Percentiles rank a stretch among this genome's conserved stretches.
phyloP scores from a whole-genome alignment of 768 basidiomycete species.

The Hypholoma sublateritium region DNA sequence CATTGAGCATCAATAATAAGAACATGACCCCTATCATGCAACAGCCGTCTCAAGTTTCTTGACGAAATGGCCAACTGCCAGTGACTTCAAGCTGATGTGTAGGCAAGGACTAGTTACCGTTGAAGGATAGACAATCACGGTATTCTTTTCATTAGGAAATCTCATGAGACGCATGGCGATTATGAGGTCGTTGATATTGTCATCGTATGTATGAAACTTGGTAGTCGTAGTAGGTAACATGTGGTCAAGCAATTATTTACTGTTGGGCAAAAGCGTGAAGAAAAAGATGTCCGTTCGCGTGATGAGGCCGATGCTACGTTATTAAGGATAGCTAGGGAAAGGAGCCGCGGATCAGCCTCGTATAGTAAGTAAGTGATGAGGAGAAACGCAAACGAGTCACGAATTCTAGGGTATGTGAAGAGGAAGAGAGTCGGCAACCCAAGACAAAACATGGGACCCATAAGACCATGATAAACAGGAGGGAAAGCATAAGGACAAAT shows the following conservation, averaged over 20 bases:
- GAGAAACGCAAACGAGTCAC: not conserved
- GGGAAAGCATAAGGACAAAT: conserved; percentile 7
- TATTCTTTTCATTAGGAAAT: no score
- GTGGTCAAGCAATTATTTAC: not conserved
- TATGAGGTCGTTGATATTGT: conserved; percentile 1
- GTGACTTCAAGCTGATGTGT: no score
- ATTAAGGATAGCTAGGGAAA: not conserved
- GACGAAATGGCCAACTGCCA: no score
- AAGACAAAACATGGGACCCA: not conserved
- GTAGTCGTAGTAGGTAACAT: no score
- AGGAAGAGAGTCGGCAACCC: not conserved
- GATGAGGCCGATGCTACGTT: not conserved
- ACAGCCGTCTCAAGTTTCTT: no score
- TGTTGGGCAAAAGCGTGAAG: not conserved
- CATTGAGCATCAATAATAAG: not conserved
- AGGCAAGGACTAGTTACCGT: no score
- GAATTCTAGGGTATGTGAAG: conserved; percentile 16
- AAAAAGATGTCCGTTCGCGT: not conserved
- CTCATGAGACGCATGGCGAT: not conserved
- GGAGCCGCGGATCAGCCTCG: not conserved
- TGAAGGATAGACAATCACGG: no score
- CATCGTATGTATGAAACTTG: not conserved
- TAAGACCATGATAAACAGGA: conserved; percentile 5
- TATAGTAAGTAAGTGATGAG: not conserved
- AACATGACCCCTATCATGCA: not conserved